Base-by-base conservation (phyloP, 2,329 filamentous ascomycete species). In the Claviceps digitariae region DNA sequence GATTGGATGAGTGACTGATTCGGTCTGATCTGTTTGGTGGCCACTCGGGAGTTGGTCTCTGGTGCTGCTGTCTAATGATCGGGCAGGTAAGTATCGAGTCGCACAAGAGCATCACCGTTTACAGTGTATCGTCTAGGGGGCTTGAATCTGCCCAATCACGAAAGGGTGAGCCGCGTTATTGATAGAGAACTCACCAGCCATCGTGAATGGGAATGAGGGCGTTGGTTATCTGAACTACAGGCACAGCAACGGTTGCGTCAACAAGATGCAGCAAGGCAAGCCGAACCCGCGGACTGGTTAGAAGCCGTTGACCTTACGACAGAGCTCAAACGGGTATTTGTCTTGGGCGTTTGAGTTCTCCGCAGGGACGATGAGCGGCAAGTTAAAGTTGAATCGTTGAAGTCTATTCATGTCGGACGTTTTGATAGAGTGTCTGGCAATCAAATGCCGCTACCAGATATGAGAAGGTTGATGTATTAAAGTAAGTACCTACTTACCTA, bases 101-200 rank as follows among this genome's bases (percentile, higher is more conserved):
- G 45, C 34, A 52, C 31, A 20, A 43, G 9, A 8, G n/a, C 15
- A 13, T 34, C 23, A 23, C 31, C n/a, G 25, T 7, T 9, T 41
- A 17, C 9, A 15, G n/a, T n/a, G n/a, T n/a, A 52, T 21, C 8
- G 15, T 38, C n/a, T 31, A 13, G n/a, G 41, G 20, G 7, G 10
- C 15, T 51, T 29, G 15, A 29, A 52, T 38, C 23, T 40, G 21
- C 43, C 43, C 23, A 31, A 47, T 52, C 17, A 34, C 13, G n/a
- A 51, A 43, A 23, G 20, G n/a, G 15, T 40, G 21, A 25, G 8
- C 38, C 8, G 31, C 9, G 31, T 15, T 20, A 10, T 51, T 45
- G 15, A 41, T 20, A 23, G 9, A 53, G 29, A 48, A 54, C 53
- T 54, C 45, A 54, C 53, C 50, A 21, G 45, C 50, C 53, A 54